A percentile compares a stretch with the other conserved stretches of the same genome.
Conservation (phyloP, 2,329 filamentous ascomycete genomes). For the Phialemoniopsis sp. region DNA sequence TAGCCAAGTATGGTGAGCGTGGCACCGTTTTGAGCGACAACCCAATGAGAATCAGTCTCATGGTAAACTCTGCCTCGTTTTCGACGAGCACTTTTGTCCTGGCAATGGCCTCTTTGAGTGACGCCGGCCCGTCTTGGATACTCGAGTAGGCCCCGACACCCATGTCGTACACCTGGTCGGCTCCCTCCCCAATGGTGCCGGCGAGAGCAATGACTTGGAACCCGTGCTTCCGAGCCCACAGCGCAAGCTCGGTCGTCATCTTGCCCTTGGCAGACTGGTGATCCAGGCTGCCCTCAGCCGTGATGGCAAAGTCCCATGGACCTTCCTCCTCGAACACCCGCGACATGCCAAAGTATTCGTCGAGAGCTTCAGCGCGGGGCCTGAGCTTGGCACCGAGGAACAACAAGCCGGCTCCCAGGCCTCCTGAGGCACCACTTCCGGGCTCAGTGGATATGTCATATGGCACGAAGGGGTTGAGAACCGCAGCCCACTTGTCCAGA, state of each 20-base stretch:
- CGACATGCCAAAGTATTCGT: slow-evolving; percentile 43
- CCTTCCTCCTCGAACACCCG: too few species aligned
- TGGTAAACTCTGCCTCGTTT: too few species aligned
- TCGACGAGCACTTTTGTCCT: too few species aligned
- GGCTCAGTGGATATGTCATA: slow-evolving; percentile 30
- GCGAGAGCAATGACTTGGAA: slow-evolving; percentile 38
- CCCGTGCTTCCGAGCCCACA: slow-evolving; percentile 36
- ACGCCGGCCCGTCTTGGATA: too few species aligned
- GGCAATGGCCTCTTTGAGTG: too few species aligned
- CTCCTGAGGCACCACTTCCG: slow-evolving; percentile 47
- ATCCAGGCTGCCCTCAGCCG: slow-evolving; percentile 50
- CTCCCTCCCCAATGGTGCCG: slow-evolving; percentile 26
- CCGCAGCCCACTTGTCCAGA: slow-evolving; percentile 34
- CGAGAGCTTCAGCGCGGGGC: slow-evolving; percentile 43
- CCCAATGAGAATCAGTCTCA: too few species aligned
- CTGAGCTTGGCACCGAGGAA: slow-evolving; percentile 40
- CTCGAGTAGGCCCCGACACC: too few species aligned
- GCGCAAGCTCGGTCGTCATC: slow-evolving; percentile 47
- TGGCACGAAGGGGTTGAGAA: slow-evolving; percentile 25
- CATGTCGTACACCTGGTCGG: too few species aligned
- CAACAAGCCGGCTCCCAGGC: slow-evolving; percentile 44
- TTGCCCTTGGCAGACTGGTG: slow-evolving; percentile 46
- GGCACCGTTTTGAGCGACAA: too few species aligned
- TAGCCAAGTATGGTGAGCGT: too few species aligned
- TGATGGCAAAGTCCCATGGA: slow-evolving; percentile 47